Conservation (phyloP, 129 eudicot species). For the Artemisia annua region DNA sequence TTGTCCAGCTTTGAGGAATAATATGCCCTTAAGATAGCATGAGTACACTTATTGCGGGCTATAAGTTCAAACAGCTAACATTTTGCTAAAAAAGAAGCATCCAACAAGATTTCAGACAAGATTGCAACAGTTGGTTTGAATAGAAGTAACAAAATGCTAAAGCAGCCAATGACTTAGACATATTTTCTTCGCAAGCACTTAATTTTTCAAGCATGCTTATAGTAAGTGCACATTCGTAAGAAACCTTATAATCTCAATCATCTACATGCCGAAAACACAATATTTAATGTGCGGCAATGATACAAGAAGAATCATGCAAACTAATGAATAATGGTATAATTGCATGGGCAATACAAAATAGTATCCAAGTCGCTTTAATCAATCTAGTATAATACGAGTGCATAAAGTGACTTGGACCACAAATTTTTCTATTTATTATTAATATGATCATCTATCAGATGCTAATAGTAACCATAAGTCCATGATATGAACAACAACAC, state of each 20-base stretch:
- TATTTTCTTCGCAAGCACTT: background rate
- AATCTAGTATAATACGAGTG: background rate
- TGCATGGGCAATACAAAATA: background rate
- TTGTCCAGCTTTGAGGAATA: background rate
- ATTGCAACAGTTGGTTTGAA: background rate
- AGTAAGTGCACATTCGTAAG: background rate
- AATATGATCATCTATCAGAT: background rate
- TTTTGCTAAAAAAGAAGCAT: background rate
- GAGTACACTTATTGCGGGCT: background rate
- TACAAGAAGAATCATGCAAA: too few species aligned
- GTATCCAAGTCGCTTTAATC: background rate
- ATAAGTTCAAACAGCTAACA: constrained; percentile 3
- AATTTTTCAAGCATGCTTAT: background rate
- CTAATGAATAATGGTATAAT: background rate
- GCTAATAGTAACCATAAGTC: background rate
- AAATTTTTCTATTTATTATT: too few species aligned
- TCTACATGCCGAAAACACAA: background rate
- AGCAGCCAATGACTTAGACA: background rate
- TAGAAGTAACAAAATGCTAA: too few species aligned
- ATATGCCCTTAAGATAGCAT: background rate
- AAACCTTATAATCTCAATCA: background rate
- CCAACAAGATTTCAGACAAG: background rate
- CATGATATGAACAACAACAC: background rate
- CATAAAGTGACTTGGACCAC: background rate
- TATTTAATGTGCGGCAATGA: background rate